A percentile compares a stretch with the other conserved stretches of the same genome.
These are phyloP conservation scores for Cryptococcus wingfieldii DNA, from an alignment of 1,284 basidiomycete species.

Conservation along the genomic window DNA sequence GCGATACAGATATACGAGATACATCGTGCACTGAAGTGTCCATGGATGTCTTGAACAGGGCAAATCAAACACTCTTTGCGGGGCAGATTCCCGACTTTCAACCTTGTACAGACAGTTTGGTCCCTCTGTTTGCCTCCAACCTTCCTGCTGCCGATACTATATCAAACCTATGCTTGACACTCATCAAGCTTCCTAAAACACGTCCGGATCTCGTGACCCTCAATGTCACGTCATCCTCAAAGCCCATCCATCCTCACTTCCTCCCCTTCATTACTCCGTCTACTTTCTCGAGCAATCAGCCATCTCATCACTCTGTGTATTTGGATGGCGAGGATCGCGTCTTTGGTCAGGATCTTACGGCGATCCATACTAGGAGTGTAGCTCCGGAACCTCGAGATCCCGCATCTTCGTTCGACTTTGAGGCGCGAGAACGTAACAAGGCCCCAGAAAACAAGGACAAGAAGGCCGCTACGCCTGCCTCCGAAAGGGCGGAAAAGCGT, in stretches of 20 bases:
- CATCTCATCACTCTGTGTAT: not conserved
- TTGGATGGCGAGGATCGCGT: too few relatives aligned
- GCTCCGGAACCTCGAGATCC: too few relatives aligned
- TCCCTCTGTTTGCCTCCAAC: constrained; percentile 20
- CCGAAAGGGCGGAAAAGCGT: too few relatives aligned
- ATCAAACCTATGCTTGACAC: constrained; percentile 22
- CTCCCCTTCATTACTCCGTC: not conserved
- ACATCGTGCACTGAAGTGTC: constrained; percentile 33
- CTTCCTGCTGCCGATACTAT: constrained; percentile 19
- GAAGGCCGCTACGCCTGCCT: too few relatives aligned
- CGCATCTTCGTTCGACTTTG: too few relatives aligned
- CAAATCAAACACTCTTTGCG: constrained; percentile 16
- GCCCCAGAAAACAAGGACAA: too few relatives aligned
- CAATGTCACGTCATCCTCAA: not conserved
- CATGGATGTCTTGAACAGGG: constrained; percentile 29
- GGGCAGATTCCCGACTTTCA: constrained; percentile 29
- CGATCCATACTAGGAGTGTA: too few relatives aligned
- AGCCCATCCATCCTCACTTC: not conserved
- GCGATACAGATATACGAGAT: constrained; percentile 30
- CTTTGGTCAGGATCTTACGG: too few relatives aligned
- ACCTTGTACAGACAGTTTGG: constrained; percentile 29
- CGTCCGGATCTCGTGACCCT: not conserved
- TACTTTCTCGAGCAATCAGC: not conserved
- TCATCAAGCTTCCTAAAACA: constrained; percentile 15
- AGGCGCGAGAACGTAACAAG: too few relatives aligned